Conservation (phyloP, 306 rosid species). For the Corylus avellana region DNA sequence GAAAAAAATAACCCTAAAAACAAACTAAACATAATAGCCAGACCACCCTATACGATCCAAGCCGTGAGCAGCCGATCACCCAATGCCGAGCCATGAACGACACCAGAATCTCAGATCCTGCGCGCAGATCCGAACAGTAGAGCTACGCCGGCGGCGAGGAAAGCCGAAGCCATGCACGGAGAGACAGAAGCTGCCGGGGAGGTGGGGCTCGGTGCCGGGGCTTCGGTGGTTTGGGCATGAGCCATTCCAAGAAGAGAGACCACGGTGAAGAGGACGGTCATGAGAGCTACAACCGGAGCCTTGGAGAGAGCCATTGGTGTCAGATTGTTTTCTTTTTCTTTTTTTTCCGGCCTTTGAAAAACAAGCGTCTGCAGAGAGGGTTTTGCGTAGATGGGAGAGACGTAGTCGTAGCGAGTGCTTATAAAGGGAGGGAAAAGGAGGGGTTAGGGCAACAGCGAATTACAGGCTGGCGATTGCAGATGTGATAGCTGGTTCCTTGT, state of each 20-base stretch:
- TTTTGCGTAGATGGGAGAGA: background rate
- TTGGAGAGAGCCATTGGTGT: slow-evolving; percentile 61
- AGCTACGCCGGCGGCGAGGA: slow-evolving; percentile 48
- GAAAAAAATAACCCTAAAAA: background rate
- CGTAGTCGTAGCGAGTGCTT: background rate
- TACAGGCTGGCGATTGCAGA: slow-evolving; percentile 59
- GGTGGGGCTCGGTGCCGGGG: slow-evolving; percentile 81
- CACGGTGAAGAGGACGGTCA: slow-evolving; percentile 46
- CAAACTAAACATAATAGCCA: slow-evolving; percentile 25
- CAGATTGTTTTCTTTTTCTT: background rate
- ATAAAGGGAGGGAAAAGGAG: slow-evolving; percentile 38
- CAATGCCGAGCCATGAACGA: background rate
- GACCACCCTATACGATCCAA: slow-evolving; percentile 34
- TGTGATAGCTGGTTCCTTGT: slow-evolving; percentile 48
- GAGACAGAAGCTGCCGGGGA: slow-evolving; percentile 54
- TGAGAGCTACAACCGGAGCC: slow-evolving; percentile 35
- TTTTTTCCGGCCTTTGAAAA: slow-evolving; percentile 24
- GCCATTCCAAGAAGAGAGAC: slow-evolving; percentile 39
- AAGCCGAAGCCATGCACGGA: slow-evolving; percentile 54
- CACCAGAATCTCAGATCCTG: slow-evolving; percentile 44
- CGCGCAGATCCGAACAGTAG: slow-evolving; percentile 67
- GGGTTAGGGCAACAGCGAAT: slow-evolving; percentile 57
- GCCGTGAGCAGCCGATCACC: slow-evolving; percentile 13
- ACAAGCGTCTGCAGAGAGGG: background rate
- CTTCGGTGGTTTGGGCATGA: slow-evolving; percentile 50